phyloP scores from a whole-genome alignment of 75 land plant genomes.

The Selaginella moellendorffii region DNA sequence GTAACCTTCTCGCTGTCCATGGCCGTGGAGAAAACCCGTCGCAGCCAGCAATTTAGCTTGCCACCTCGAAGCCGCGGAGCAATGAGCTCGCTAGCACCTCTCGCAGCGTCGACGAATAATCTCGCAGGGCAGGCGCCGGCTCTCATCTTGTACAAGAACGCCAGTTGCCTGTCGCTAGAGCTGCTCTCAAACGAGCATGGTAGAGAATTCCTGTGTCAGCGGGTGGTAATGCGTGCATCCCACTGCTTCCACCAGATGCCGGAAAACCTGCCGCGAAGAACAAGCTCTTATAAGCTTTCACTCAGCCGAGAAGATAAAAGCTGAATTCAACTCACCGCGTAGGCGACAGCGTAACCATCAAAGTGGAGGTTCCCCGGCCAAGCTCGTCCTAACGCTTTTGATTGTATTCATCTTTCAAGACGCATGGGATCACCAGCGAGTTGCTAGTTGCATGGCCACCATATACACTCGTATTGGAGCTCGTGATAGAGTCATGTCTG shows the following conservation, averaged over 20 bases:
- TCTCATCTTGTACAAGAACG: constrained; percentile 57
- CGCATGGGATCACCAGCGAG: constrained; percentile 78
- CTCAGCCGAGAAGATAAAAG: too few relatives aligned
- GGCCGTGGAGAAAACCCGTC: too few relatives aligned
- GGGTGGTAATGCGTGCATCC: constrained; percentile 88
- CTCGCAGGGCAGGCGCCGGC: constrained; percentile 63
- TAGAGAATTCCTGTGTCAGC: constrained; percentile 67
- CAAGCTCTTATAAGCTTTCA: too few relatives aligned
- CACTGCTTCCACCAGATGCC: constrained; percentile 68
- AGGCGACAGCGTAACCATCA: constrained; percentile 96
- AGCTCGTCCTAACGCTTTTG: too few relatives aligned
- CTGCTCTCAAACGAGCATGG: constrained; percentile 42
- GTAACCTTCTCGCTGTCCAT: too few relatives aligned
- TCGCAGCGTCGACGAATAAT: constrained; percentile 46
- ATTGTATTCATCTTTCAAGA: too few relatives aligned
- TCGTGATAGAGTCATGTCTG: too few relatives aligned
- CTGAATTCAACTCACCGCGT: too few relatives aligned
- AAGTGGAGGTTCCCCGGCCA: constrained; percentile 91
- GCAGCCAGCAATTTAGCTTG: too few relatives aligned
- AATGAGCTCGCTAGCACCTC: neutral
- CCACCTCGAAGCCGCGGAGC: too few relatives aligned
- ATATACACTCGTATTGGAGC: too few relatives aligned
- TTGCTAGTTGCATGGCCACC: constrained; percentile 62
- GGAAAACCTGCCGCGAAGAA: constrained; percentile 83
- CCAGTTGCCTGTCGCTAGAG: constrained; percentile 29